Percentiles rank a stretch among this genome's conserved stretches.
Evolutionary conservation across 2,329 filamentous ascomycete genomes (phyloP).

Genomic region (Apiospora hydei): DNA sequence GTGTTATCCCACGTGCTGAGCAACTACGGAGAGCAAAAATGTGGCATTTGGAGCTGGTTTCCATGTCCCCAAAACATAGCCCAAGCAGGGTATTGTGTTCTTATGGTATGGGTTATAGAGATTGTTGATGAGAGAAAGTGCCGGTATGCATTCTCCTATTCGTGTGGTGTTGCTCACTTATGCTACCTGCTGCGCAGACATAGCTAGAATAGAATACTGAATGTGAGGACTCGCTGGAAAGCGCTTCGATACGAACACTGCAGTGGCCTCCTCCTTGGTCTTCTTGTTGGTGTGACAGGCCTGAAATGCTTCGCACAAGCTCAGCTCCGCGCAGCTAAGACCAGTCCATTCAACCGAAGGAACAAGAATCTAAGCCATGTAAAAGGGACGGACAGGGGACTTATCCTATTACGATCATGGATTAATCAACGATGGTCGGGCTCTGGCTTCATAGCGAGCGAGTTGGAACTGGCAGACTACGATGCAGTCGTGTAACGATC

Average conservation of each 20-base stretch:
- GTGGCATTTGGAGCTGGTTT: neutral
- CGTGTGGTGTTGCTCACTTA: neutral
- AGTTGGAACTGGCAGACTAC: conserved; percentile 34
- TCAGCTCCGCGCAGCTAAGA: too few relatives aligned
- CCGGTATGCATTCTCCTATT: neutral
- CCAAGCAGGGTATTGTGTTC: neutral
- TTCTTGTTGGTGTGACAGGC: too few relatives aligned
- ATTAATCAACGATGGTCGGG: fast-evolving
- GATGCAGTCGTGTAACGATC: conserved; percentile 51
- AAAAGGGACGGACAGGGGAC: neutral
- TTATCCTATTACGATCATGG: neutral
- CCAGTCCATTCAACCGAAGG: too few relatives aligned
- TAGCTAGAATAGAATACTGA: too few relatives aligned
- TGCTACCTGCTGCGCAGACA: too few relatives aligned
- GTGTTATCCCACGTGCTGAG: neutral
- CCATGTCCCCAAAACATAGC: neutral
- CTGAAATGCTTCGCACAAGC: too few relatives aligned
- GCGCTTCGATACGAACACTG: too few relatives aligned
- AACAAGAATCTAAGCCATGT: neutral
- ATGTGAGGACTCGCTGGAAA: too few relatives aligned
- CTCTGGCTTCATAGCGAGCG: neutral
- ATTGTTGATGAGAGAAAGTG: neutral
- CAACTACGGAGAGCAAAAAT: neutral
- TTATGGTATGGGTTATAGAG: neutral
- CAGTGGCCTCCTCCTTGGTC: too few relatives aligned